Base-by-base conservation (phyloP, 305 asterid genomes). In the Solanum hybrid region DNA sequence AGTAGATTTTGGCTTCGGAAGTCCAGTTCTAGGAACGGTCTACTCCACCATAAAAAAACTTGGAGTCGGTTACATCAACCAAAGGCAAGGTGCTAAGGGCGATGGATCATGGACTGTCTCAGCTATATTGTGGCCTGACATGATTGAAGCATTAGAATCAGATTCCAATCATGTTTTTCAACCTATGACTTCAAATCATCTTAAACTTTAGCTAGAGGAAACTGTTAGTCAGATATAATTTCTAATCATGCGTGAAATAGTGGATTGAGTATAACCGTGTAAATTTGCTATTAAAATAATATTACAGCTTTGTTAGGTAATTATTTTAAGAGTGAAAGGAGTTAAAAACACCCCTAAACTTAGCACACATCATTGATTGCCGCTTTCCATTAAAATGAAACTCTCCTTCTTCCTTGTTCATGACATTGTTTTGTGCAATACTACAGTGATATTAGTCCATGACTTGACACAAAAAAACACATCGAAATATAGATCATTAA, bases 21-120 rank as follows among this genome's bases (percentile, higher is more conserved):
- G 89, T 89, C 96, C 96, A 13, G 92, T 94, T 82, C 91, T 94
- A 4, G 95, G 95, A 71, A 95, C 95, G 17, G 93, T 89, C 0
- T 92, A 92, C 79, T 92, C 95, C 17, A 94, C 95, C 35, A 91
- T 93, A 78, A 92, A 94, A 82, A 93, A 90, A 24, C 73, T 95
- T 36, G 97, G 96, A 89, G 96, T 94, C 75, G 95, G 96, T 31
- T 94, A 95, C 42, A 91, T 95, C 13, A 95, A 94, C 84, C 97
- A 93, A 90, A 91, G 95, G 92, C 82, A 88, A 85, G 90, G 92
- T 89, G 94, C 92, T 7, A 27, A 60, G 8, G 91, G 91, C 1
- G 94, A 94, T 42, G 96, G 96, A 24, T 93, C 95, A 20, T 95
- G 97, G 95, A 93, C 91, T 4, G 89, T 95, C 81, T 93, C 97